phyloP scores from a whole-genome alignment of 257 asterid genomes.

The Eucommia ulmoides region DNA sequence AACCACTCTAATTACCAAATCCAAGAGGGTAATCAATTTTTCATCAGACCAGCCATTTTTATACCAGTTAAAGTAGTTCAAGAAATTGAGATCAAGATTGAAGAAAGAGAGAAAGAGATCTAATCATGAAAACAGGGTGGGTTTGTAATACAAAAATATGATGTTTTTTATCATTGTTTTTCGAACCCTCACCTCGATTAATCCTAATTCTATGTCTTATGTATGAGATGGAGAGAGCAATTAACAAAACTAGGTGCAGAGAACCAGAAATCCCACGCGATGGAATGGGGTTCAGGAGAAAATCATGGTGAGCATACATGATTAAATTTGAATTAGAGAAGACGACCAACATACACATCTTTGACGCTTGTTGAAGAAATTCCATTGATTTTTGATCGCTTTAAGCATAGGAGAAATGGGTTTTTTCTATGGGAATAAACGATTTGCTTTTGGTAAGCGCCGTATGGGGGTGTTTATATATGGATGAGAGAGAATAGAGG shows the following conservation, averaged over 20 bases:
- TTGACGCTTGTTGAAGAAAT: too few relatives aligned
- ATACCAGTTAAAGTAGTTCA: neutral
- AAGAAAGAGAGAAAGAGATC: neutral
- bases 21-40: neutral
- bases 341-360: too few relatives aligned
- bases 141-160: neutral
- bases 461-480: too few relatives aligned
- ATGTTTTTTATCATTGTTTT: neutral
- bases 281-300: neutral
- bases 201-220: neutral
- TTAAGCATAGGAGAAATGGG: too few relatives aligned
- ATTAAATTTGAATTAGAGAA: too few relatives aligned
- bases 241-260: neutral
- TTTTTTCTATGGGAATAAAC: too few relatives aligned
- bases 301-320: too few relatives aligned
- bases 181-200: neutral
- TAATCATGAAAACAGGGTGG: neutral
- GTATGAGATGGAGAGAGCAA: neutral
- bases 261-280: neutral
- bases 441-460: too few relatives aligned
- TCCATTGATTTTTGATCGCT: too few relatives aligned
- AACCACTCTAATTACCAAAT: neutral
- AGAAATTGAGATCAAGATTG: neutral
- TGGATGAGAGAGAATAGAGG: too few relatives aligned
- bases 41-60: neutral